A percentile compares a stretch with the other conserved stretches of the same genome.
Evolutionary conservation across 805 yeast species (phyloP).

Genomic region (Martiniozyma abietophila): DNA sequence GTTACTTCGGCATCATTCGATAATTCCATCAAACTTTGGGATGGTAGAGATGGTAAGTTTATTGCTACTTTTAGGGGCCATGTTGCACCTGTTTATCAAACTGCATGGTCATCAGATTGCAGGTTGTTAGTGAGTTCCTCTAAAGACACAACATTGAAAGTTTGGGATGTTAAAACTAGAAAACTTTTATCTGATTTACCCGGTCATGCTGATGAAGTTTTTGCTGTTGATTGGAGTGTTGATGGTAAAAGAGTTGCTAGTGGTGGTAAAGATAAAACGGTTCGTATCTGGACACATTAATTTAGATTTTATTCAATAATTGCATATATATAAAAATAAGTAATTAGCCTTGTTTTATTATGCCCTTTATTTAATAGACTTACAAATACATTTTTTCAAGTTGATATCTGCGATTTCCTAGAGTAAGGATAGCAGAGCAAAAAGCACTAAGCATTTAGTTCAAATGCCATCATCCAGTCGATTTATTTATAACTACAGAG

Average conservation of each 20-base stretch:
- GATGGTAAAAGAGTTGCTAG: conserved; percentile 94
- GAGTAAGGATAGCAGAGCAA: too few species aligned
- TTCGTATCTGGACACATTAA: conserved; percentile 85
- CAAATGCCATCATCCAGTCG: too few species aligned
- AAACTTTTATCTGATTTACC: conserved; percentile 86
- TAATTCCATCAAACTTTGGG: conserved; percentile 93
- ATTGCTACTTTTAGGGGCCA: conserved; percentile 90
- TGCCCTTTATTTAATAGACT: too few species aligned
- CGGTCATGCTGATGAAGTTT: conserved; percentile 93
- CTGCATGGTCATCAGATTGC: conserved; percentile 96
- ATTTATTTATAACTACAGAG: too few species aligned
- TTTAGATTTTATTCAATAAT: background rate
- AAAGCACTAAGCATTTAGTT: background rate
- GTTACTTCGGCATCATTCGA: conserved; percentile 93
- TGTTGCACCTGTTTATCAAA: conserved; percentile 95
- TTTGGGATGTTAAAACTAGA: conserved; percentile 87
- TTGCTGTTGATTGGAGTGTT: conserved; percentile 95
- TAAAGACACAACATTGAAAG: conserved; percentile 91
- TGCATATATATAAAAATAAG: background rate
- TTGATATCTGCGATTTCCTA: background rate
- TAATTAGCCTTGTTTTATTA: too few species aligned
- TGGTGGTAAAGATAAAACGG: conserved; percentile 95
- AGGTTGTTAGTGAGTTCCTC: conserved; percentile 87
- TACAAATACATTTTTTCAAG: too few species aligned
- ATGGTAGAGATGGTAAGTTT: conserved; percentile 85